phyloP scores from a whole-genome alignment of 306 rosid genomes.

The Corylus heterophylla region DNA sequence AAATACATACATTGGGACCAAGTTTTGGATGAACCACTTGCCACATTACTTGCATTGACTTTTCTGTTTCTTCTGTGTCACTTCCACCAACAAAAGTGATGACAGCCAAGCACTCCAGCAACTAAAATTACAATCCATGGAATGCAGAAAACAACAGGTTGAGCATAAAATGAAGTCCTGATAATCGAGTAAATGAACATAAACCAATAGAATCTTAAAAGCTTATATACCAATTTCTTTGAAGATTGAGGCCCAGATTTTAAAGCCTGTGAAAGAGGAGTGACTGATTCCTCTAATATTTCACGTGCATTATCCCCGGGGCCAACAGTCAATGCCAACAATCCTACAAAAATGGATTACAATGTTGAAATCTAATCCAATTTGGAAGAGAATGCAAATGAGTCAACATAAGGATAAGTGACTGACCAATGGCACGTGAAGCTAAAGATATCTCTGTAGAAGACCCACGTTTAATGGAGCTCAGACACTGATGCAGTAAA shows the following conservation, averaged over 20 bases:
- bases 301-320: slow-evolving; percentile 72
- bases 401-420: slow-evolving; percentile 16
- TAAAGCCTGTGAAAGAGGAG: slow-evolving; percentile 64
- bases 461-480: slow-evolving; percentile 75
- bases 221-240: slow-evolving; percentile 54
- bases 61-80: slow-evolving; percentile 80
- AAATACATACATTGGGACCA: slow-evolving; percentile 63
- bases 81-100: slow-evolving; percentile 80
- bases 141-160: slow-evolving; percentile 9
- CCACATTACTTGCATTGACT: slow-evolving; percentile 90
- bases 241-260: slow-evolving; percentile 51
- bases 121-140: slow-evolving; percentile 48
- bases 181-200: neutral
- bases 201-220: slow-evolving; percentile 13
- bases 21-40: slow-evolving; percentile 84
- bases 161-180: neutral
- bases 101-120: slow-evolving; percentile 86
- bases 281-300: slow-evolving; percentile 62
- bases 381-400: neutral
- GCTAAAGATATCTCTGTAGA: slow-evolving; percentile 79
- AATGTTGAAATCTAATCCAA: slow-evolving; percentile 6
- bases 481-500: slow-evolving; percentile 77
- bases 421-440: slow-evolving; percentile 75
- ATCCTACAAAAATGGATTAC: slow-evolving; percentile 46
- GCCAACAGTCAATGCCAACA: slow-evolving; percentile 83